A percentile compares a stretch with the other conserved stretches of the same genome.
Evolutionary conservation across 1,139 yeast species (phyloP).

Genomic region (Magnusiomyces ingens): DNA sequence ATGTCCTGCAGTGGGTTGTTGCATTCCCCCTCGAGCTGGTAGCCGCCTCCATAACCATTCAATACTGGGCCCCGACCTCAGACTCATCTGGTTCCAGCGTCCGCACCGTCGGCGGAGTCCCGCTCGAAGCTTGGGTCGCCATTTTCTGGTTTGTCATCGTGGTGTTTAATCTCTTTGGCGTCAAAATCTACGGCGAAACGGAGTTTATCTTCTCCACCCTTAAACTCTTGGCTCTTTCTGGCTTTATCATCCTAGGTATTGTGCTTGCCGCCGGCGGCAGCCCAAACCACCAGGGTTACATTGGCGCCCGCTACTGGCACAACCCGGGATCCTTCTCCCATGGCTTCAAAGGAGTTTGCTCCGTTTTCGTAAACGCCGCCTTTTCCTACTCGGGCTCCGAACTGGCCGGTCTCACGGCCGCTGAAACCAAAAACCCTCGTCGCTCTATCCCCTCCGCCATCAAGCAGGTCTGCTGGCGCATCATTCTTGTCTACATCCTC

Average conservation of each 20-base stretch:
- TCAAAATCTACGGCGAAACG: constrained; percentile 70
- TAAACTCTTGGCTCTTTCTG: constrained; percentile 57
- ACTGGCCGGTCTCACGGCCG: constrained; percentile 71
- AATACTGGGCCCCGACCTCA: constrained; percentile 44
- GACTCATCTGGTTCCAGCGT: constrained; percentile 17
- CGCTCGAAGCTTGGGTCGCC: constrained; percentile 1
- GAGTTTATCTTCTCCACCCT: constrained; percentile 58
- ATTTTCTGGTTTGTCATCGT: constrained; percentile 46
- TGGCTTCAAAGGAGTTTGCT: constrained; percentile 76
- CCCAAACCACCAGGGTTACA: constrained; percentile 46
- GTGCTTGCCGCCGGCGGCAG: constrained; percentile 64
- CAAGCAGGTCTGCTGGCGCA: constrained; percentile 68
- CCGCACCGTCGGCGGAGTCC: constrained; percentile 22
- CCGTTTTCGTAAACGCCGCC: constrained; percentile 79
- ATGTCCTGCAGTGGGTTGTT: constrained; percentile 72
- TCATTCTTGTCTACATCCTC: constrained; percentile 55
- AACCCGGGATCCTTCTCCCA: constrained; percentile 55
- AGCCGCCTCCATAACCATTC: constrained; percentile 67
- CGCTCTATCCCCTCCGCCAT: constrained; percentile 64
- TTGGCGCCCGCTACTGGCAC: constrained; percentile 60
- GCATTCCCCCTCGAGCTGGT: constrained; percentile 74
- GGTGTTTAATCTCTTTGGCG: constrained; percentile 61
- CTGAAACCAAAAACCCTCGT: constrained; percentile 53
- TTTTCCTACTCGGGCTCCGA: constrained; percentile 85
- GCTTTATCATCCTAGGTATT: constrained; percentile 59